phyloP scores from a whole-genome alignment of 2,329 filamentous ascomycete species.

The Nigrospora sphaerica region DNA sequence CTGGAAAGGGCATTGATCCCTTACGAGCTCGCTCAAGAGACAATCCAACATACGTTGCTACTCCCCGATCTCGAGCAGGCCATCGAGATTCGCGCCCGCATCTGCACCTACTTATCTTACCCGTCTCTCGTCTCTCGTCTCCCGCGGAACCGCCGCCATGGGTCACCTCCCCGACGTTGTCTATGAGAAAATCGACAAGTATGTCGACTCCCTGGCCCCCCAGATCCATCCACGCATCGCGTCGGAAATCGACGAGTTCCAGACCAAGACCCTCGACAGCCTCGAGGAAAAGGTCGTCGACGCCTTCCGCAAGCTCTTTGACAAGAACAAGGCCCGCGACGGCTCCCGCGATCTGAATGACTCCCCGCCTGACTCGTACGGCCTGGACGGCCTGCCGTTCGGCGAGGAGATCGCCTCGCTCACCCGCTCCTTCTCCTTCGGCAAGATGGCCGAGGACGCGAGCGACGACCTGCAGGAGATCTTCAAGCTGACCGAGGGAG shows the following conservation, averaged over 20 bases:
- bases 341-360: constrained; percentile 20
- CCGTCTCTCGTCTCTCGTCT: too few species aligned
- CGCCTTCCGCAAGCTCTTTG: constrained; percentile 36
- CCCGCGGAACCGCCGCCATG: too few species aligned
- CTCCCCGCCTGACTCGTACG: constrained; percentile 31
- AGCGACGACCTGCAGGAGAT: constrained; percentile 35
- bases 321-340: constrained; percentile 18
- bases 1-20: too few species aligned
- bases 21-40: too few species aligned
- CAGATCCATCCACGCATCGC: constrained; percentile 39
- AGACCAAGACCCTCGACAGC: constrained; percentile 36
- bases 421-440: constrained; percentile 27
- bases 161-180: constrained; percentile 28
- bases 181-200: constrained; percentile 36
- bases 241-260: constrained; percentile 34
- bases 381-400: constrained; percentile 33
- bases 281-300: constrained; percentile 36
- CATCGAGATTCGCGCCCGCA: too few species aligned
- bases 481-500: constrained; percentile 32
- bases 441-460: constrained; percentile 30
- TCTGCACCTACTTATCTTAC: too few species aligned
- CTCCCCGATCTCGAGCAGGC: too few species aligned
- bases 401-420: constrained; percentile 35
- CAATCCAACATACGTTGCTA: too few species aligned
- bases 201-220: constrained; percentile 38